Evolutionary conservation across 2,329 filamentous ascomycete species (phyloP), one percentile per base, ranked within the genome.

Genomic region (Ophiostoma quercus): DNA sequence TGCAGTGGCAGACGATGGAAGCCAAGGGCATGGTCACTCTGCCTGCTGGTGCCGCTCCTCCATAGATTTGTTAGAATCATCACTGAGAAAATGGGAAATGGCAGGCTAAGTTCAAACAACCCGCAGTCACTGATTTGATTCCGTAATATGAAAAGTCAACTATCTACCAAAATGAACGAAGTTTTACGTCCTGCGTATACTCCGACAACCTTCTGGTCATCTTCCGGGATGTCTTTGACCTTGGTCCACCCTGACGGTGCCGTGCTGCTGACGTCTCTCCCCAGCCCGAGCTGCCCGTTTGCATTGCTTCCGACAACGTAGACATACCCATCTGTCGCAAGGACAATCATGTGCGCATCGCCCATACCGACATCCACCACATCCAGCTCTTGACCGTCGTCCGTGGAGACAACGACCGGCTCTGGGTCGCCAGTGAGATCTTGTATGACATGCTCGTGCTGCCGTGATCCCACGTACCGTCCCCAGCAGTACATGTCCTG

Each of bases 401-500:
- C 57, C 11, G 65, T 1, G 79, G 82, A 80, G 0, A 86, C 77
- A 9, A 83, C 79, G 1, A 83, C 75, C 0, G 84, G 84, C 41
- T 76, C 79, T 1, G 84, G 83, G 9, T 74, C 72, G 22, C 72
- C 73, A 1, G 57, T 41, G n/a, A 75, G 60, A 2, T 51, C 72
- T 11, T 65, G 72, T 22, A 82, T 73, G 29, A 73, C 70, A 2
- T 66, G 63, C 62, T 12, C 9, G 54, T 37, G 14, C 34, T 57
- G 67, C 34, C 14, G 22, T 22, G 74, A 74, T 7, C 77, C 79
- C 25, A 78, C 76, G 66, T 79, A 78, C 22, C n/a, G 77, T 39
- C 88, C 88, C 88, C 88, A 91, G 32, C 85, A 75, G 74, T 90
- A 91, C 1, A 89, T 76, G 70, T 87, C 84, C 41, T 83, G 80